These are phyloP conservation scores for Alternaria infectoria DNA, from an alignment of 2,329 filamentous ascomycete genomes.

Conservation along the genomic window DNA sequence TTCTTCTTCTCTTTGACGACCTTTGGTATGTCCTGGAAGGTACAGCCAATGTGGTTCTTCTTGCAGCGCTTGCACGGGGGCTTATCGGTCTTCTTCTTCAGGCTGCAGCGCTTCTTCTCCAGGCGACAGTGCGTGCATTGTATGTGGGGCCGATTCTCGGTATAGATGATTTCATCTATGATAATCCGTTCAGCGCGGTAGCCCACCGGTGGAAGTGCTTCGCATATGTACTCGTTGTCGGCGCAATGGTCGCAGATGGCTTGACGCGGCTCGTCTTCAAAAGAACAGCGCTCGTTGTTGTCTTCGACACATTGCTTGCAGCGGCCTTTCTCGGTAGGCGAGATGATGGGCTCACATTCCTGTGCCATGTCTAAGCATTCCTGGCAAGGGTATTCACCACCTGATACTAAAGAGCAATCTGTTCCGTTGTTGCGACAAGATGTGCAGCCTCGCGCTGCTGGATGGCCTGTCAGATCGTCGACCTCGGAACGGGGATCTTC, in stretches of 20 bases:
- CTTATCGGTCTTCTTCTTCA: conserved; percentile 34
- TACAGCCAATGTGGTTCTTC: conserved; percentile 34
- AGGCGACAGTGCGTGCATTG: conserved; percentile 39
- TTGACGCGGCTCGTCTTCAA: conserved; percentile 22
- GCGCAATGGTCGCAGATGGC: conserved; percentile 29
- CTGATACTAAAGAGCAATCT: conserved; percentile 36
- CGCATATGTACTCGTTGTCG: conserved; percentile 18
- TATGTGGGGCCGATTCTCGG: conserved; percentile 19
- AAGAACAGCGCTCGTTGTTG: conserved; percentile 25
- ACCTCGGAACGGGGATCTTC: conserved; percentile 28
- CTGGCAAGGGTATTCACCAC: conserved; percentile 35
- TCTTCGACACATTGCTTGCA: conserved; percentile 39
- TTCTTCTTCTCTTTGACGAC: conserved; percentile 12
- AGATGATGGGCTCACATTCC: conserved; percentile 44
- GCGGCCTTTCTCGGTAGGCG: conserved; percentile 36
- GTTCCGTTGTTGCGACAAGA: conserved; percentile 34
- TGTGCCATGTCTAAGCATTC: conserved; percentile 22
- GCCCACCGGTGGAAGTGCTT: conserved; percentile 18
- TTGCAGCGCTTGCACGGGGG: conserved; percentile 45
- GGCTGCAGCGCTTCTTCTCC: conserved; percentile 38
- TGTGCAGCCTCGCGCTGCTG: conserved; percentile 44
- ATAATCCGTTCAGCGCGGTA: conserved; percentile 25
- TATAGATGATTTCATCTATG: conserved; percentile 29
- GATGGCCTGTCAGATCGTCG: conserved; percentile 43
- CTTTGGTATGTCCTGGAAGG: conserved; percentile 32